Base-by-base conservation (phyloP, 129 eudicot species). In the Centaurea solstitialis region DNA sequence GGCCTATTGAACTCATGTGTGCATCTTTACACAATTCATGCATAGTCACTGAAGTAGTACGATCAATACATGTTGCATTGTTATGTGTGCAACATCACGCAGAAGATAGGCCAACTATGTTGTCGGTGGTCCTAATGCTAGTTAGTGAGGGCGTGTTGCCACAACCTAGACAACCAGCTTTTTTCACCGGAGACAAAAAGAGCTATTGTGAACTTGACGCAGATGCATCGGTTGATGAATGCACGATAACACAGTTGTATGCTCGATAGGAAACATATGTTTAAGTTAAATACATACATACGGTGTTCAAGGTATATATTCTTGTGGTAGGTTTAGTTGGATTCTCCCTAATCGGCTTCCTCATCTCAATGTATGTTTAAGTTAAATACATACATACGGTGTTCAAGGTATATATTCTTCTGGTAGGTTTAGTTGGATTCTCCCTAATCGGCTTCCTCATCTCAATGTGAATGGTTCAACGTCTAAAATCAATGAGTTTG, bases 61-160 rank as follows among this genome's bases (percentile, higher is more conserved):
- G 87, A 72, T 28, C 70, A 12, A 80, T 87, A 72, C 85, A 80
- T 62, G 79, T 83, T 9, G 92, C 77, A n/a, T 61, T 91, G 38
- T 76, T 91, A 22, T 88, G 92, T 23, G 89, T 88, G 41, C 96
- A 88, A 69, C 75, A 82, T 59, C 83, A 76, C 65, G 81, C 87
- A 23, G 75, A 84, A 66, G 87, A 91, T 43, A 84, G 96, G 72
- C 91, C 92, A 77, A 68, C 75, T 9, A 88, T 87, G 89, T 73
- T 89, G 47, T 67, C 89, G 0, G 95, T 88, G 53, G 75, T 88
- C 23, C 33, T 78, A 28, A 90, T 86, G 92, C 22, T 90, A 66
- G 61, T 75, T 22, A 81, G 73, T 40, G 90, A 88, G 7, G 86
- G 85, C 22, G 86, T 13, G 57, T 43, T n/a, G n/a, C n/a, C n/a